Conservation (phyloP, 495 filamentous ascomycete species). For the Lasiosphaeriaceae sp. region DNA sequence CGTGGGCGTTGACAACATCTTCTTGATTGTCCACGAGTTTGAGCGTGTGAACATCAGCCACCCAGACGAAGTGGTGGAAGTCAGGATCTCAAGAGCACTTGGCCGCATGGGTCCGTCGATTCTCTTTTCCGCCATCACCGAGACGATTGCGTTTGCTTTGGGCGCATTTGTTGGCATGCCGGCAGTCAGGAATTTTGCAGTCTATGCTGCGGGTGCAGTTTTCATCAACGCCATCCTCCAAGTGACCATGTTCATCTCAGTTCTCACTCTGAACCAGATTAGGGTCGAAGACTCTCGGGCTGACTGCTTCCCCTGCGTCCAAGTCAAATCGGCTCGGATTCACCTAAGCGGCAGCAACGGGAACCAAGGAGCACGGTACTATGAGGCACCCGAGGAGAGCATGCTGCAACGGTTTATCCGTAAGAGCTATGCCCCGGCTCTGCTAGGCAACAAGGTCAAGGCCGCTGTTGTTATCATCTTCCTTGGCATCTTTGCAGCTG, state of each 20-base stretch:
- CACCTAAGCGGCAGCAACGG: conserved; percentile 40
- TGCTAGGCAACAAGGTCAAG: conserved; percentile 77
- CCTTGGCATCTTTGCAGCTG: conserved; percentile 80
- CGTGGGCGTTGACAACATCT: conserved; percentile 98
- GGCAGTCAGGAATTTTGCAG: conserved; percentile 92
- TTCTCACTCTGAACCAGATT: conserved; percentile 84
- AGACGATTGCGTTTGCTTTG: conserved; percentile 87
- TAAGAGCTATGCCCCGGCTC: conserved; percentile 76
- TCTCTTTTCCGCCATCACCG: conserved; percentile 87
- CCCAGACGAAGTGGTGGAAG: conserved; percentile 79
- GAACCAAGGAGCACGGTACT: conserved; percentile 38
- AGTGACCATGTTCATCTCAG: conserved; percentile 92
- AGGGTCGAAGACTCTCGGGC: conserved; percentile 79
- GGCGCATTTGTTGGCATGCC: conserved; percentile 97
- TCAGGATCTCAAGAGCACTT: conserved; percentile 75
- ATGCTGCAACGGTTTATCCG: conserved; percentile 78
- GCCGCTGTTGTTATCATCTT: conserved; percentile 71
- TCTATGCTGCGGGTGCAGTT: conserved; percentile 93
- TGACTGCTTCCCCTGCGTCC: conserved; percentile 91
- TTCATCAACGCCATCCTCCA: conserved; percentile 94
- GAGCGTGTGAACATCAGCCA: conserved; percentile 89
- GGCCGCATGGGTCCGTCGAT: conserved; percentile 96
- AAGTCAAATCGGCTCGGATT: conserved; percentile 59
- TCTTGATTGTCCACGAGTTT: conserved; percentile 97
- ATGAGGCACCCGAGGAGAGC: conserved; percentile 74